phyloP scores from a whole-genome alignment of 352 stramenopile species.

The Pythium vanterpoolii region DNA sequence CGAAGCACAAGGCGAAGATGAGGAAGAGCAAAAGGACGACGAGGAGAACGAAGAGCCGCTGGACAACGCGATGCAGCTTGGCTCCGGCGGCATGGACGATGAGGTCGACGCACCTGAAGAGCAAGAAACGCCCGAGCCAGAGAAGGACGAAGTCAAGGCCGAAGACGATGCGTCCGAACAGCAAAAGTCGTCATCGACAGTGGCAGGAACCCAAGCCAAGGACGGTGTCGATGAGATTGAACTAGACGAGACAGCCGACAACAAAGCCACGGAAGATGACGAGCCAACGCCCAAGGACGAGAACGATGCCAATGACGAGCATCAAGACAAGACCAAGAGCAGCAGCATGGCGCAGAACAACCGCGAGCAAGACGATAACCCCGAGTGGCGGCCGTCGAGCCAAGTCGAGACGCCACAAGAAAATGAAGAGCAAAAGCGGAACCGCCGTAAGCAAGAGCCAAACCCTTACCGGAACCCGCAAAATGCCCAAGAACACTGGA shows the following conservation, averaged over 20 bases:
- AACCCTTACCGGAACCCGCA: slow-evolving; percentile 96
- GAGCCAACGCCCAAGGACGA: slow-evolving; percentile 39
- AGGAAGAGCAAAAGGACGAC: slow-evolving; percentile 56
- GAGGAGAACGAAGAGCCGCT: slow-evolving; percentile 67
- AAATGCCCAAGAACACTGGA: slow-evolving; percentile 97
- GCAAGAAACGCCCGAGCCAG: slow-evolving; percentile 45
- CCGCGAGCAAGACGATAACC: slow-evolving; percentile 34
- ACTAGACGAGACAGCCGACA: slow-evolving; percentile 30
- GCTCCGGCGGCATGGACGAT: slow-evolving; percentile 69
- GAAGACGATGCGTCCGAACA: slow-evolving; percentile 48
- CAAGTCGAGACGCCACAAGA: slow-evolving; percentile 38
- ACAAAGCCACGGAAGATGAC: slow-evolving; percentile 39
- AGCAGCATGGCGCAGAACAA: slow-evolving; percentile 48
- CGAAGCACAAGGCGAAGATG: slow-evolving; percentile 43
- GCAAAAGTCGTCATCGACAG: slow-evolving; percentile 42
- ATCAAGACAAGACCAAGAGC: slow-evolving; percentile 57
- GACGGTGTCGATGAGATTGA: slow-evolving; percentile 79
- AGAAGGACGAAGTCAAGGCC: slow-evolving; percentile 64
- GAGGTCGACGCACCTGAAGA: slow-evolving; percentile 48
- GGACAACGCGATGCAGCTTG: slow-evolving; percentile 66
- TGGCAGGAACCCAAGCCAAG: slow-evolving; percentile 78
- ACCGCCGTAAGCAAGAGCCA: slow-evolving; percentile 73
- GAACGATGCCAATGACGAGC: slow-evolving; percentile 37
- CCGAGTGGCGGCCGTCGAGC: slow-evolving; percentile 31
- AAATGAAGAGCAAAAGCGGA: slow-evolving; percentile 71